Base-by-base conservation (phyloP, 2,329 filamentous ascomycete genomes). In the Pseudogymnoascus pannorum region DNA sequence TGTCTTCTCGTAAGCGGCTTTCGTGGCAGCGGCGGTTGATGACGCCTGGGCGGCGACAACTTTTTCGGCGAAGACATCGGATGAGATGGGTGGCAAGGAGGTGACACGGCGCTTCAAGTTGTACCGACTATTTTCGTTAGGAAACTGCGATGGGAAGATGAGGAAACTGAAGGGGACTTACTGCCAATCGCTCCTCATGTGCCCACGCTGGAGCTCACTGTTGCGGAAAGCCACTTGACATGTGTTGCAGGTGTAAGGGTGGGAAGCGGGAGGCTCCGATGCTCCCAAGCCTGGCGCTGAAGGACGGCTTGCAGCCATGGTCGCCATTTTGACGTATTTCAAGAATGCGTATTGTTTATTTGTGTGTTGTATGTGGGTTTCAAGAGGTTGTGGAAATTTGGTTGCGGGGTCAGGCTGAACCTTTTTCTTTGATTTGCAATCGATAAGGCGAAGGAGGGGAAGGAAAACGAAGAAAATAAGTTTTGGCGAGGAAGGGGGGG, bases 161-260 rank as follows among this genome's bases (percentile, higher is more conserved):
- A 40, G 60, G n/a, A 40, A 58, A 29, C 22, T 38, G 58, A 61
- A 31, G 24, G 57, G 59, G 60, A 87, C 90, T 78, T 82, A 94
- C 89, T 99, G 93, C 94, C 94, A 99, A 78, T 99, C 94, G 69
- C 88, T 94, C 75, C 94, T 92, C 94, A 99, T 99, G 74, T 99
- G 94, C 36, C 85, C 87, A 73, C 94, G 87, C 77, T 99, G 94
- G 61, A 95, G 82, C 72, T 97, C 93, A 74, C 90, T 92, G 72
- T 91, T 92, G 67, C 93, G 88, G 77, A 97, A 99, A 59, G 93
- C 94, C 68, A 99, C 92, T 74, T 96, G 91, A 73, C 94, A 99
- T 62, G 92, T 94, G 76, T 97, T 99, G 85, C 94, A 99, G 61
- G 93, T 97, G 77, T 93, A 99, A 1, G 94, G 93, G 73, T 97